phyloP scores from a whole-genome alignment of 306 rosid genomes.

The Ziziphus jujuba region DNA sequence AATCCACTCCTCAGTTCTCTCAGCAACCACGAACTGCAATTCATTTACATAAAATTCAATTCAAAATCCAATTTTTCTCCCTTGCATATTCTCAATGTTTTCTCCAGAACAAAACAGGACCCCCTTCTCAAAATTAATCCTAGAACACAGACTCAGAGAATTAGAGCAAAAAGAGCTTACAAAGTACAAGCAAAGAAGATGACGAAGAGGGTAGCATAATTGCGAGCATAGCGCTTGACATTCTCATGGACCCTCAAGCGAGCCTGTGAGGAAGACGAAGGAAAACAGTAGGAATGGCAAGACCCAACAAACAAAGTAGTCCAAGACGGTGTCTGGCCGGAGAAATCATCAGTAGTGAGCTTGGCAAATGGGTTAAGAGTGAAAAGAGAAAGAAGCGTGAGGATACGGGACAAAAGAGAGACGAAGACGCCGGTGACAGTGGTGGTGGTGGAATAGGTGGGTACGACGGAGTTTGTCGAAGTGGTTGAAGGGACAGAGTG shows the following conservation, averaged over 20 bases:
- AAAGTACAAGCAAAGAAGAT: constrained; percentile 69
- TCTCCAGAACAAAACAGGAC: background rate
- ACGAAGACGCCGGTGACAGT: constrained; percentile 40
- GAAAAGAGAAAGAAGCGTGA: constrained; percentile 68
- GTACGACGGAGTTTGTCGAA: background rate
- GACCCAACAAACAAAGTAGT: constrained; percentile 59
- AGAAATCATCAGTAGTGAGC: constrained; percentile 70
- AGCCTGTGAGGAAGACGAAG: constrained; percentile 75
- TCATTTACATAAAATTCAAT: background rate
- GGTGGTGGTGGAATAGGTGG: constrained; percentile 24
- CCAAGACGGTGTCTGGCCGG: constrained; percentile 78
- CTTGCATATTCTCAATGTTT: background rate
- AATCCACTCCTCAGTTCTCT: no score
- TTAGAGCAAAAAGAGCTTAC: constrained; percentile 38
- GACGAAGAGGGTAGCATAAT: constrained; percentile 72
- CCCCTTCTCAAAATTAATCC: constrained; percentile 16
- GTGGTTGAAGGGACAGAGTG: constrained; percentile 23
- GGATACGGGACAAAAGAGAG: constrained; percentile 51
- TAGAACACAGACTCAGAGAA: constrained; percentile 4
- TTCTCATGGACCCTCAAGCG: constrained; percentile 84
- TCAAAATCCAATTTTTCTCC: background rate
- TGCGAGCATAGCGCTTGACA: constrained; percentile 86
- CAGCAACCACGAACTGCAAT: no score
- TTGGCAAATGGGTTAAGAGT: constrained; percentile 78
- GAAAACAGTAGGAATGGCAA: constrained; percentile 68